These are phyloP conservation scores for Trichoderma sp. DNA, from an alignment of 2,329 filamentous ascomycete genomes.

Conservation along the genomic window DNA sequence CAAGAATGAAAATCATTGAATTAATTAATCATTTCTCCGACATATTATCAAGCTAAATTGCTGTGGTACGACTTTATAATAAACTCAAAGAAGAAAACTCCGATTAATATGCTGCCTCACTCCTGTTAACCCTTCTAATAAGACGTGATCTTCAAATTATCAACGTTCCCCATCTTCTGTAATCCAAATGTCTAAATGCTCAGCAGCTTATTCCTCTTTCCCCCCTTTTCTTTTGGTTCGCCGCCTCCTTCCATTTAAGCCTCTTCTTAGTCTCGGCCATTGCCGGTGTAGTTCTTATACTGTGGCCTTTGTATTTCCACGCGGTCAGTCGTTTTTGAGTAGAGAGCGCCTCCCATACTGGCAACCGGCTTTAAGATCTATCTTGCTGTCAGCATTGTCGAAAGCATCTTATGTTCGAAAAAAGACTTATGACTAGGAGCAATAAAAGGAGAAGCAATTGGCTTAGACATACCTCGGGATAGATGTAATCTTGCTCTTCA, in stretches of 20 bases:
- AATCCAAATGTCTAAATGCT: neutral
- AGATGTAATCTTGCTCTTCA: conserved; percentile 71
- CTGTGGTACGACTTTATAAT: no score
- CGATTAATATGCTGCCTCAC: no score
- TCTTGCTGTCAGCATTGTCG: neutral
- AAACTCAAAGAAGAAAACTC: no score
- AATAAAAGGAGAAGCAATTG: neutral
- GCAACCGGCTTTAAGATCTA: conserved; percentile 73
- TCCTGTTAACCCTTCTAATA: no score
- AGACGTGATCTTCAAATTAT: no score
- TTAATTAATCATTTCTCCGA: no score
- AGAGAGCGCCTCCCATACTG: conserved; percentile 83
- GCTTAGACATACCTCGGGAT: conserved; percentile 59
- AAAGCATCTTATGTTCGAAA: no score
- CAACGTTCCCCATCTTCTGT: neutral
- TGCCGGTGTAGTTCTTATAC: conserved; percentile 55
- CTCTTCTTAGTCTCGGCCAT: conserved; percentile 57
- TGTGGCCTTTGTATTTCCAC: conserved; percentile 70
- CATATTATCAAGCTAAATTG: no score
- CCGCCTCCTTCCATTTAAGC: conserved; percentile 45
- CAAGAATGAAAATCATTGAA: no score
- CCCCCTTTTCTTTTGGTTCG: neutral
- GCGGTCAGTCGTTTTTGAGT: conserved; percentile 68
- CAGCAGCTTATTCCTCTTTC: neutral
- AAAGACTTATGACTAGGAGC: no score